Conservation (phyloP, 2,329 filamentous ascomycete species). For the Podosphaera xanthii region DNA sequence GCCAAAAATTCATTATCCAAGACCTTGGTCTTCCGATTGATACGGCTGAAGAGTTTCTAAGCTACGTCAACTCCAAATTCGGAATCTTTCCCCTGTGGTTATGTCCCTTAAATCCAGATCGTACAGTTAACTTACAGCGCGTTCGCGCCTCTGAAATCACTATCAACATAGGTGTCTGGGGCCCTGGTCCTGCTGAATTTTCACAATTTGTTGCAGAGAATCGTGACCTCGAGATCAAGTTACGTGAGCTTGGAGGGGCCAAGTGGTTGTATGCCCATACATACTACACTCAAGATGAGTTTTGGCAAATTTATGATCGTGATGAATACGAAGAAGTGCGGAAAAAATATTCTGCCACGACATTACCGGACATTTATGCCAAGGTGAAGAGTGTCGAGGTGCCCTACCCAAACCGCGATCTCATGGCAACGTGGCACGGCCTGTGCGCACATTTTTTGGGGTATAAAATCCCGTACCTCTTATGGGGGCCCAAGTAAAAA, state of each 20-base stretch:
- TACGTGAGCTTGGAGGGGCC: constrained; percentile 38
- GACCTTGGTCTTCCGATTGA: constrained; percentile 35
- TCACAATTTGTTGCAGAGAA: constrained; percentile 46
- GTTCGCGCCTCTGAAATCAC: constrained; percentile 18
- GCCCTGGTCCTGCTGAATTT: constrained; percentile 42
- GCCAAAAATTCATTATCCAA: constrained; percentile 35
- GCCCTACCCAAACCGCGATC: no score
- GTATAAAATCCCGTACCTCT: no score
- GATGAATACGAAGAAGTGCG: constrained; percentile 39
- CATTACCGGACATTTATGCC: constrained; percentile 44
- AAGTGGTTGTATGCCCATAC: constrained; percentile 80
- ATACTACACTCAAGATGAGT: constrained; percentile 54
- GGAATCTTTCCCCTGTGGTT: constrained; percentile 35
- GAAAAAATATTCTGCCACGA: constrained; percentile 35
- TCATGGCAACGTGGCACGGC: no score
- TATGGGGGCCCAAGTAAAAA: no score
- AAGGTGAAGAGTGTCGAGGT: constrained; percentile 22
- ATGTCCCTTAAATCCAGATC: constrained; percentile 24
- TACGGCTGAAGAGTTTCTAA: constrained; percentile 26
- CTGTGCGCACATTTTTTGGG: no score
- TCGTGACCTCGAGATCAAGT: constrained; percentile 42
- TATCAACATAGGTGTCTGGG: constrained; percentile 59
- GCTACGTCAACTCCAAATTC: constrained; percentile 24
- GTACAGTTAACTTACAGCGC: constrained; percentile 12
- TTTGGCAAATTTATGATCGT: constrained; percentile 40